Percentiles rank a stretch among this genome's conserved stretches.
phyloP scores from a whole-genome alignment of 495 filamentous ascomycete species.

The Elaphomyces granulatus region DNA sequence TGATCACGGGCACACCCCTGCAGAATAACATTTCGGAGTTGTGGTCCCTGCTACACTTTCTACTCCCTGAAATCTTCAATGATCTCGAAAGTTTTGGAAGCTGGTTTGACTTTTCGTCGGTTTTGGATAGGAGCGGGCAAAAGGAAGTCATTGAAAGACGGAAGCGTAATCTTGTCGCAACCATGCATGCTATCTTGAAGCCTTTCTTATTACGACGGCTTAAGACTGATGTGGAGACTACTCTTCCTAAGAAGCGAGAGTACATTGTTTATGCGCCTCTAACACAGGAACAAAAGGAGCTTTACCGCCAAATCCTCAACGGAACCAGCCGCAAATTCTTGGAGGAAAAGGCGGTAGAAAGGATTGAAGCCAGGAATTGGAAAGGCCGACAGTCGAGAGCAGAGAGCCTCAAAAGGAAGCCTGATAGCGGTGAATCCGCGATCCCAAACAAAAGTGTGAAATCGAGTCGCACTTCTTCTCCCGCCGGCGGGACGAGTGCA shows the following conservation, averaged over 20 bases:
- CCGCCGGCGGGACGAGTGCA: conserved; percentile 37
- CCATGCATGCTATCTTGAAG: conserved; percentile 83
- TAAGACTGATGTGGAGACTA: conserved; percentile 82
- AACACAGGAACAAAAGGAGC: conserved; percentile 71
- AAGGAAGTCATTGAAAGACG: conserved; percentile 38
- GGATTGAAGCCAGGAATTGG: conserved; percentile 27
- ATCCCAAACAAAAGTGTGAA: conserved; percentile 57
- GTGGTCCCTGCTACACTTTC: conserved; percentile 90
- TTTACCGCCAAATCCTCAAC: conserved; percentile 75
- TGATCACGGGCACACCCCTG: conserved; percentile 89
- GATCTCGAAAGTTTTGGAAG: conserved; percentile 79
- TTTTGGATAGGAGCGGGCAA: conserved; percentile 61
- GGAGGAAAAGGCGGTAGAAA: conserved; percentile 70
- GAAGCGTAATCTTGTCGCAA: conserved; percentile 71
- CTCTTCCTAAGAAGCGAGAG: conserved; percentile 88
- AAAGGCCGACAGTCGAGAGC: conserved; percentile 15
- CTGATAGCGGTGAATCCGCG: conserved; percentile 22
- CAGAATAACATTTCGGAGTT: conserved; percentile 94
- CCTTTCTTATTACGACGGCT: conserved; percentile 78
- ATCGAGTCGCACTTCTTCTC: conserved; percentile 56
- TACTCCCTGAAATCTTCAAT: conserved; percentile 83
- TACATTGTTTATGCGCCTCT: conserved; percentile 89
- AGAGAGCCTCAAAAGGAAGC: conserved; percentile 41
- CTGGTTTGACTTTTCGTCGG: conserved; percentile 91
- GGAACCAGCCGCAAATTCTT: conserved; percentile 67